Base-by-base conservation (phyloP, 2,329 filamentous ascomycete genomes). In the Botryosphaeria agaves region DNA sequence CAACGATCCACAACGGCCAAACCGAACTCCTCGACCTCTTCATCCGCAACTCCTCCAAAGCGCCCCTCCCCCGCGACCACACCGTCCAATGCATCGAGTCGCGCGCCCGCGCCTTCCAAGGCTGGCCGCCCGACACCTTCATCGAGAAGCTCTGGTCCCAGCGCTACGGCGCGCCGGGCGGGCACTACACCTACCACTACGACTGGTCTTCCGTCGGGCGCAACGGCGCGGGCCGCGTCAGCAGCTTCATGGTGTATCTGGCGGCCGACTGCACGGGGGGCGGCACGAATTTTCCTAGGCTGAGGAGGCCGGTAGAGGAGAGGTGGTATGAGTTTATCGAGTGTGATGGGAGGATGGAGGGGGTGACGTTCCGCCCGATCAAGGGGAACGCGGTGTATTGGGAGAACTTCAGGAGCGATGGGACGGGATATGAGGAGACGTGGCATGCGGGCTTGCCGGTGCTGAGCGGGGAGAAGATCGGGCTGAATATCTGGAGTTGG, bases 231-330 rank as follows among this genome's bases (percentile, higher is more conserved):
- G 27, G 48, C 20, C 52, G 70, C 0, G 48, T 67, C 5, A 69
- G 61, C 32, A 69, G 61, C 3, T 74, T 74, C 41, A 73, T 74
- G n/a, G n/a, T n/a, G n/a, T n/a, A n/a, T n/a, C n/a, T n/a, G n/a
- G n/a, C n/a, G n/a, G n/a, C n/a, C n/a, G n/a, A n/a, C n/a, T n/a
- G n/a, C n/a, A n/a, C n/a, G n/a, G n/a, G n/a, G n/a, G n/a, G n/a
- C n/a, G n/a, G n/a, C n/a, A n/a, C n/a, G n/a, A n/a, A n/a, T n/a
- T n/a, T n/a, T n/a, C n/a, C n/a, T n/a, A n/a, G n/a, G n/a, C n/a
- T n/a, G n/a, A n/a, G n/a, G n/a, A n/a, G n/a, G n/a, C n/a, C n/a
- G n/a, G n/a, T n/a, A n/a, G n/a, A n/a, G n/a, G n/a, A n/a, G n/a
- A n/a, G n/a, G n/a, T n/a, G n/a, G n/a, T n/a, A n/a, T n/a, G n/a